A percentile compares a stretch with the other conserved stretches of the same genome.
Conservation (phyloP, 352 stramenopile genomes). For the Phytopythium litorale region DNA sequence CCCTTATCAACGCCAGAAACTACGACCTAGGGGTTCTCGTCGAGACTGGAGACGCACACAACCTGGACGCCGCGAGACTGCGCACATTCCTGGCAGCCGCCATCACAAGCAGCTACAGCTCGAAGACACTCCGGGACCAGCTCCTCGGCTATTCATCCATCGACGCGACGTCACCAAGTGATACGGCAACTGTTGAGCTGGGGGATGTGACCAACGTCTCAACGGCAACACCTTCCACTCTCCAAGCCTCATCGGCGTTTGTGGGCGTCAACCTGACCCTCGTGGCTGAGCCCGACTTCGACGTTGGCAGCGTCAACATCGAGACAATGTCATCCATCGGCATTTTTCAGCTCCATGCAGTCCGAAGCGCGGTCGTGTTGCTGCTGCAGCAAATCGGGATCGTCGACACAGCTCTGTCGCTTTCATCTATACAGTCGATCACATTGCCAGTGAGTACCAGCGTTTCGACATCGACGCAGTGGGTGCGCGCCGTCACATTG, state of each 20-base stretch:
- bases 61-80: slow-evolving; percentile 3
- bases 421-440: background rate
- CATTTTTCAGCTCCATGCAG: slow-evolving; percentile 16
- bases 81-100: background rate
- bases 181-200: background rate
- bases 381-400: slow-evolving; percentile 20
- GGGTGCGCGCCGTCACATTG: slow-evolving; percentile 6
- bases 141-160: slow-evolving; percentile 5
- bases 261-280: slow-evolving; percentile 15
- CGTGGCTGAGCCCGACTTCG: slow-evolving; percentile 11
- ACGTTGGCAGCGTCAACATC: background rate
- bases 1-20: slow-evolving; percentile 14
- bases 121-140: slow-evolving; percentile 4
- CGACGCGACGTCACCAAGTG: background rate
- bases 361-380: slow-evolving; percentile 13
- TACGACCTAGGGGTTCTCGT: slow-evolving; percentile 14
- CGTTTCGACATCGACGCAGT: background rate
- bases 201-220: background rate
- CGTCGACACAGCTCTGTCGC: slow-evolving; percentile 3
- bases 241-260: slow-evolving; percentile 1
- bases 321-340: background rate
- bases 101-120: background rate
- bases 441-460: background rate
- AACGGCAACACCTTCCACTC: too few relatives aligned
- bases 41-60: background rate